phyloP scores from a whole-genome alignment of 306 rosid genomes.

The Calophaca sinica region DNA sequence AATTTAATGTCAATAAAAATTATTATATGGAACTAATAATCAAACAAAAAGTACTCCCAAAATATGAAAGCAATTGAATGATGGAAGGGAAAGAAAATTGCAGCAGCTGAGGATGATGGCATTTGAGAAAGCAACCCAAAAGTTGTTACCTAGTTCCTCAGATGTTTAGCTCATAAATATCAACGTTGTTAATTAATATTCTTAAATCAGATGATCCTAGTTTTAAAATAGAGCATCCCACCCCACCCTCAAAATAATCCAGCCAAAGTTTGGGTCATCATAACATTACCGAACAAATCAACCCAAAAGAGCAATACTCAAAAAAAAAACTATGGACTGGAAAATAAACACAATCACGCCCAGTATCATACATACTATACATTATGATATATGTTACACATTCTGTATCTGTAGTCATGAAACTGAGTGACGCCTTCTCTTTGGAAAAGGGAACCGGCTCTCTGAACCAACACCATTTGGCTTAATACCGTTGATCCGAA shows the following conservation, averaged over 20 bases:
- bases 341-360: not conserved
- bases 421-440: constrained; percentile 95
- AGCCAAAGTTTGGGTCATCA: not conserved
- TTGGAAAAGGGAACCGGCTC: constrained; percentile 80
- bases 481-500: constrained; percentile 69
- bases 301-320: no score
- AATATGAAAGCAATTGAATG: not conserved
- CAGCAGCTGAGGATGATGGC: constrained; percentile 4
- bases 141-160: not conserved
- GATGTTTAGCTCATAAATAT: not conserved
- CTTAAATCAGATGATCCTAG: constrained; percentile 34
- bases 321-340: no score
- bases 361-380: not conserved
- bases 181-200: constrained; percentile 27
- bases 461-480: constrained; percentile 65
- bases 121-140: constrained; percentile 17
- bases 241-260: constrained; percentile 25
- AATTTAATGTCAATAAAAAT: no score
- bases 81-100: not conserved
- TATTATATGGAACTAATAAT: no score
- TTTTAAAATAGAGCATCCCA: constrained; percentile 39
- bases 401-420: constrained; percentile 51
- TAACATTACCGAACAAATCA: not conserved
- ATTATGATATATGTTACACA: constrained; percentile 48
- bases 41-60: no score